phyloP scores from a whole-genome alignment of 2,329 filamentous ascomycete genomes.

The Nemania diffusa region DNA sequence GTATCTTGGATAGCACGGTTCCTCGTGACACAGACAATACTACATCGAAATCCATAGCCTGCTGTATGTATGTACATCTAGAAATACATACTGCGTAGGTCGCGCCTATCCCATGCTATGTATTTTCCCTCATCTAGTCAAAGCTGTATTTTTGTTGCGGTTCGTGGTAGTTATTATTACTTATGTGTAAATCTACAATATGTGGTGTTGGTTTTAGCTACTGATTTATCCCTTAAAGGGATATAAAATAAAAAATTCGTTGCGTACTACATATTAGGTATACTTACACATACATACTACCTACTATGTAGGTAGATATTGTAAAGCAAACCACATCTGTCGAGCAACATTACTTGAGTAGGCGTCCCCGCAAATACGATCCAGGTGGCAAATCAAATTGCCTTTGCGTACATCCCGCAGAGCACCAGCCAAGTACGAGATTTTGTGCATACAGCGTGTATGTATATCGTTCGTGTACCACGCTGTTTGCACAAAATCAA shows the following conservation, averaged over 20 bases:
- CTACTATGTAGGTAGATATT: not conserved
- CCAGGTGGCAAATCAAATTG: constrained; percentile 22
- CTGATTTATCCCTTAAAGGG: too few relatives aligned
- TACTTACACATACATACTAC: too few relatives aligned
- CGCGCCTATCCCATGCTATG: too few relatives aligned
- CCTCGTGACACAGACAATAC: not conserved
- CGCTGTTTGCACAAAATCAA: not conserved
- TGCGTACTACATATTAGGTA: too few relatives aligned
- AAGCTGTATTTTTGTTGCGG: too few relatives aligned
- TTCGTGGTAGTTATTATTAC: too few relatives aligned
- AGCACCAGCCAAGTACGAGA: constrained; percentile 20
- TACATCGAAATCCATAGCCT: not conserved
- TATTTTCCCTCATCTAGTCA: too few relatives aligned
- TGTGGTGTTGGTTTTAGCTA: too few relatives aligned
- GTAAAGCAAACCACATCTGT: not conserved
- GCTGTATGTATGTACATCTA: too few relatives aligned
- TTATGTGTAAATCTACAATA: too few relatives aligned
- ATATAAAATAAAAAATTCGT: too few relatives aligned
- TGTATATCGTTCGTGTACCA: constrained; percentile 12
- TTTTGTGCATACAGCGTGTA: constrained; percentile 26
- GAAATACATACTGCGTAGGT: too few relatives aligned
- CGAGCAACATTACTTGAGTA: not conserved
- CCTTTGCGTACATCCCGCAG: not conserved
- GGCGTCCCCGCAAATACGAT: constrained; percentile 27
- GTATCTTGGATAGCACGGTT: not conserved